phyloP scores from a whole-genome alignment of 768 basidiomycete genomes.

The Rossbeevera mucosa region DNA sequence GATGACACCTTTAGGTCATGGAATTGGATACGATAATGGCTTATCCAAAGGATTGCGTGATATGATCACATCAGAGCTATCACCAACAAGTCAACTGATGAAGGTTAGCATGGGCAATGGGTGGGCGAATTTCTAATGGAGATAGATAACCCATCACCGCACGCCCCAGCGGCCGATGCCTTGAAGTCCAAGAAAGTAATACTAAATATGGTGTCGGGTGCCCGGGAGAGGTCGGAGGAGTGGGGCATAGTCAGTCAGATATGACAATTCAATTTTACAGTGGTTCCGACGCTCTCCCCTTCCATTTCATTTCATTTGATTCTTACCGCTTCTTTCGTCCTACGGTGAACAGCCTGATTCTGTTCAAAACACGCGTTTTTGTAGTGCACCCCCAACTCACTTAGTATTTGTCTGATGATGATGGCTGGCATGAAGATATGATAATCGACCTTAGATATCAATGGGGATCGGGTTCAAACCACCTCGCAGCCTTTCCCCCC shows the following conservation, averaged over 20 bases:
- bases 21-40: constrained; percentile 1
- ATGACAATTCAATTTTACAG: neutral
- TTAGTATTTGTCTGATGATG: constrained; percentile 22
- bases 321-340: neutral
- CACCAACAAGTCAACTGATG: neutral
- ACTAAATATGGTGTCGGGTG: constrained; percentile 3
- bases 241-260: neutral
- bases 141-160: constrained; percentile 5
- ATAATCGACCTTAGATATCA: constrained; percentile 6
- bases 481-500: neutral
- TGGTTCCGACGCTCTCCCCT: neutral
- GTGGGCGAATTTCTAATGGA: neutral
- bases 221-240: neutral
- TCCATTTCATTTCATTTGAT: neutral
- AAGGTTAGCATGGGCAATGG: neutral
- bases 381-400: constrained; percentile 10
- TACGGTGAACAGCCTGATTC: neutral
- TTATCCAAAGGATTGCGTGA: constrained; percentile 4
- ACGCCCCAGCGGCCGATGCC: neutral
- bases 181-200: neutral
- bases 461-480: constrained; percentile 6
- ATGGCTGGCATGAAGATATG: constrained; percentile 2
- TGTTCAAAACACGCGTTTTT: constrained; percentile 7
- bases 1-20: neutral
- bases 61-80: constrained; percentile 5